Evolutionary conservation across 345 rosid species (phyloP).

Genomic region (Barbarea vulgaris): DNA sequence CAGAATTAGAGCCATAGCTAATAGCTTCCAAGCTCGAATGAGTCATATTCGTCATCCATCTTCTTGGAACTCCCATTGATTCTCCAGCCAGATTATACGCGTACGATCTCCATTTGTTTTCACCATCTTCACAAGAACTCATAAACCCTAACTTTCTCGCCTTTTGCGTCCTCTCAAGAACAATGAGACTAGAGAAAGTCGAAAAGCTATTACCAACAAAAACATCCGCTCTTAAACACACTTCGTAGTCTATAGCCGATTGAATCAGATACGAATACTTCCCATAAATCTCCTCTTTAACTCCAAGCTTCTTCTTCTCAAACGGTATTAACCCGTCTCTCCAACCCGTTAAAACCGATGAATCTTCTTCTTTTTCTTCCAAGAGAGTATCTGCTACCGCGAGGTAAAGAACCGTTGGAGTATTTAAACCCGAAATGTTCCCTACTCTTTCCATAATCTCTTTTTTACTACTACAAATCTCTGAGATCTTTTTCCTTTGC

Average conservation of each 20-base stretch:
- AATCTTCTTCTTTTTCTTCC: conserved; percentile 47
- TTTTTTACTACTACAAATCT: conserved; percentile 88
- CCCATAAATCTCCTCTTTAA: conserved; percentile 61
- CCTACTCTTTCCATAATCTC: conserved; percentile 81
- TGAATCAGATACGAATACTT: conserved; percentile 86
- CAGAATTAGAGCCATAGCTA: conserved; percentile 76
- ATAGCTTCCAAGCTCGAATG: conserved; percentile 74
- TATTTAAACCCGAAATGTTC: conserved; percentile 51
- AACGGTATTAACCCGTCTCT: conserved; percentile 67
- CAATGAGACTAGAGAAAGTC: conserved; percentile 91
- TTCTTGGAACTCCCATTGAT: conserved; percentile 57
- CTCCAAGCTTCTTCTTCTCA: conserved; percentile 87
- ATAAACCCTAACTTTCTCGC: conserved; percentile 59
- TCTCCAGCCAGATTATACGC: conserved; percentile 79
- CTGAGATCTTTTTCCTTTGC: conserved; percentile 56
- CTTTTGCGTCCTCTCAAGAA: conserved; percentile 87
- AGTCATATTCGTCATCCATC: conserved; percentile 90
- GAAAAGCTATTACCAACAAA: conserved; percentile 97
- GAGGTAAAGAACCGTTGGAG: conserved; percentile 69
- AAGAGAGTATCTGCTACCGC: conserved; percentile 90
- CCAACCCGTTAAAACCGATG: conserved; percentile 78
- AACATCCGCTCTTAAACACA: conserved; percentile 78
- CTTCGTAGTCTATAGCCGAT: conserved; percentile 97
- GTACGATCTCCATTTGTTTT: conserved; percentile 77
- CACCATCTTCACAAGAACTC: conserved; percentile 54